Percentiles rank a stretch among this genome's conserved stretches.
phyloP scores from a whole-genome alignment of 352 stramenopile genomes.

The Pythium insidiosum region DNA sequence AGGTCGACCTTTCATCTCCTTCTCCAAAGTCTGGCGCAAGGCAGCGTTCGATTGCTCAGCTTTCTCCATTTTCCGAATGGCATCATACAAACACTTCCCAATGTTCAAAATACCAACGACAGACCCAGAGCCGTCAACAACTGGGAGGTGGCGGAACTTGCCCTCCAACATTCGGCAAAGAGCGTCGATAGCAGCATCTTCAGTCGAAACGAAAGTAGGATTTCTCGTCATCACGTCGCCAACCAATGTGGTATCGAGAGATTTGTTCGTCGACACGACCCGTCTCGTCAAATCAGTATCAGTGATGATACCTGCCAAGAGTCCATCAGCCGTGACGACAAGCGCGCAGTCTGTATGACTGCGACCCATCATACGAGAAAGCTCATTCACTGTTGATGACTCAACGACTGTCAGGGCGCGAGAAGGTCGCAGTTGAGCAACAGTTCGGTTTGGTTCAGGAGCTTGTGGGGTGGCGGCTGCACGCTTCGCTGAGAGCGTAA shows the following conservation, averaged over 20 bases:
- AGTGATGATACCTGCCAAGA: constrained; percentile 93
- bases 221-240: constrained; percentile 80
- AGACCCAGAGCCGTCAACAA: constrained; percentile 66
- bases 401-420: constrained; percentile 87
- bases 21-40: constrained; percentile 71
- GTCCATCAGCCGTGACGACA: constrained; percentile 84
- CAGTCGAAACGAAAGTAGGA: constrained; percentile 75
- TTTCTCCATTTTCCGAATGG: constrained; percentile 96
- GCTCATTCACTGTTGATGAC: constrained; percentile 74
- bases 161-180: constrained; percentile 83
- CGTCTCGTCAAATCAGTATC: constrained; percentile 86
- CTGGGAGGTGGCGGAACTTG: constrained; percentile 82
- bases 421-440: constrained; percentile 69
- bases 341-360: constrained; percentile 91
- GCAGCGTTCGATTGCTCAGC: constrained; percentile 67
- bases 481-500: constrained; percentile 37
- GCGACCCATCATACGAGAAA: constrained; percentile 83
- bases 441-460: constrained; percentile 69
- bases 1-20: constrained; percentile 56
- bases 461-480: constrained; percentile 37
- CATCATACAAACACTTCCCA: constrained; percentile 98
- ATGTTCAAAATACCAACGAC: constrained; percentile 97
- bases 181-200: constrained; percentile 79
- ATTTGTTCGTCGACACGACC: constrained; percentile 73
- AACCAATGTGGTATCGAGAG: constrained; percentile 59